Base-by-base conservation (phyloP, 2,329 filamentous ascomycete genomes). In the Sporothrix globosa region DNA sequence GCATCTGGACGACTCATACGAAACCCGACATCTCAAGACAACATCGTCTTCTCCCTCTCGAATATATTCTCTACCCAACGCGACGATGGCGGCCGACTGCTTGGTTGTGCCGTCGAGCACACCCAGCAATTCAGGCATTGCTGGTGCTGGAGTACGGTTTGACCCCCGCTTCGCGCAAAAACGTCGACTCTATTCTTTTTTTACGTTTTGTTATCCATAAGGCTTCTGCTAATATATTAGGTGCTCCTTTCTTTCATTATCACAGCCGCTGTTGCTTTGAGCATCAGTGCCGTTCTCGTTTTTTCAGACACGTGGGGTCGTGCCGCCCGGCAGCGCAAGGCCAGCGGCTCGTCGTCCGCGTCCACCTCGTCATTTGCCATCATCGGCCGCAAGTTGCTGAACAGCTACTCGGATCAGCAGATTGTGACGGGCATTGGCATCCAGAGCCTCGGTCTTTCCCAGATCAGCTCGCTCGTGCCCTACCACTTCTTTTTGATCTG, bases 401-500 rank as follows among this genome's bases (percentile, higher is more conserved):
- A 85, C 76, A 84, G 86, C 72, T 88, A 90, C 79, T 88, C 85
- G 21, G 89, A 91, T 78, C 88, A 91, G 76, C 88, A 91, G 78
- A 88, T 91, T 77, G 81, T 91, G 69, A 88, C 88, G 21, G 88
- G 89, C 53, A 90, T 91, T 76, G 88, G 86, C n/a, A 86, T 91
- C 70, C 88, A 91, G 77, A 83, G 82, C 70, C 83, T 91, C 30
- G 89, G 86, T 0, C 83, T 91, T 1, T 85, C 85, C 4, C 87
- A 88, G 75, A 84, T 86, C 76, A 79, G 83, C 60, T 81, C 81
- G 5, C 84, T 91, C 77, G 83, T 89, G 0, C 84, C 88, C 0
- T 91, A 91, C 76, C 89, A 91, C 78, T 90, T 91, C 80, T 91
- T 91, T 80, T 84, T 91, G 69, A 86, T 91, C 73, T 91, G 88